phyloP scores from a whole-genome alignment of 2,329 filamentous ascomycete species.

The Aspergillus novofumigatus region DNA sequence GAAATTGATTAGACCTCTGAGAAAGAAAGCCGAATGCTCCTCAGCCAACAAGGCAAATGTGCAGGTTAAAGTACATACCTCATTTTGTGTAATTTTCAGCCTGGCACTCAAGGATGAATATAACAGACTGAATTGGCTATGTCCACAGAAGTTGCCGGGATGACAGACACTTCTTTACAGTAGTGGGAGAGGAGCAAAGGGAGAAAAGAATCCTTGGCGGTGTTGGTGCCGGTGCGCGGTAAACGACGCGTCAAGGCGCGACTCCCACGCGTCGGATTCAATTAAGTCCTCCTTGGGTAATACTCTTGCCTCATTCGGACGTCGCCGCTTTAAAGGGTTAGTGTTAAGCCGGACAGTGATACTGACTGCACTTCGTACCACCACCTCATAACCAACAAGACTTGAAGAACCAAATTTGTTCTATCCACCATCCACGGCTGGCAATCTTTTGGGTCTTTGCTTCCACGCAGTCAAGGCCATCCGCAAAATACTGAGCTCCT shows the following conservation, averaged over 20 bases:
- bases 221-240: conserved; percentile 7
- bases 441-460: too few relatives aligned
- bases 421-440: too few relatives aligned
- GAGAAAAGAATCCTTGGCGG: conserved; percentile 18
- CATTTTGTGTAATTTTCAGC: conserved; percentile 22
- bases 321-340: not conserved
- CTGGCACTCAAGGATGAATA: conserved; percentile 4
- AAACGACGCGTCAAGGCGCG: conserved; percentile 15
- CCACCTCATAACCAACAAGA: too few relatives aligned
- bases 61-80: conserved; percentile 19
- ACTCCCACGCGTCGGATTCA: conserved; percentile 21
- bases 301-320: not conserved
- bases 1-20: not conserved
- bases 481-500: too few relatives aligned
- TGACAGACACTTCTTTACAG: not conserved
- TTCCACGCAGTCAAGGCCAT: too few relatives aligned
- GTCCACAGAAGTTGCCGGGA: conserved; percentile 6
- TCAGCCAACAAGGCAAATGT: not conserved
- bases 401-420: too few relatives aligned
- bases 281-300: conserved; percentile 32
- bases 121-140: conserved; percentile 5
- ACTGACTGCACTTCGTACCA: too few relatives aligned
- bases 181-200: conserved; percentile 15
- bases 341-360: too few relatives aligned
- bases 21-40: conserved; percentile 7